A percentile compares a stretch with the other conserved stretches of the same genome.
Conservation (phyloP, 1,139 yeast genomes). For the Kazachstania sp. region DNA sequence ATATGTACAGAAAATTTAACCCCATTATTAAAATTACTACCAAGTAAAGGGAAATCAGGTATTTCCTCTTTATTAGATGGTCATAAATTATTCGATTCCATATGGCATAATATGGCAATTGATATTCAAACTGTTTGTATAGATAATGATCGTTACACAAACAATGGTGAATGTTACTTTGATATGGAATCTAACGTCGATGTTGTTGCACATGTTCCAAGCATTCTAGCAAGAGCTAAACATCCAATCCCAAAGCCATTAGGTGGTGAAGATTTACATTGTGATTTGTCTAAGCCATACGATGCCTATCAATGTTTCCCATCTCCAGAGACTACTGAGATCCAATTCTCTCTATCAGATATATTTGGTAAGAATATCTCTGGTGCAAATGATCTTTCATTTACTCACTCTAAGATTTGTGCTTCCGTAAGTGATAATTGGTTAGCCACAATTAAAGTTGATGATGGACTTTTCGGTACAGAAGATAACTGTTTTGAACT, state of each 20-base stretch:
- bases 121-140: constrained; percentile 61
- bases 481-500: constrained; percentile 34
- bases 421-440: constrained; percentile 41
- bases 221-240: constrained; percentile 51
- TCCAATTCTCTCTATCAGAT: constrained; percentile 50
- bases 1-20: constrained; percentile 96
- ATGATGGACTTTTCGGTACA: constrained; percentile 27
- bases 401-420: constrained; percentile 37
- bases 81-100: constrained; percentile 88
- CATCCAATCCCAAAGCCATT: constrained; percentile 78
- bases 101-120: constrained; percentile 91
- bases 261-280: constrained; percentile 56
- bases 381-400: constrained; percentile 54
- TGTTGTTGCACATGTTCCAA: constrained; percentile 63
- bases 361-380: constrained; percentile 60
- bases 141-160: constrained; percentile 9
- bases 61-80: constrained; percentile 81
- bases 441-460: constrained; percentile 33
- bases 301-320: constrained; percentile 76
- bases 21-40: constrained; percentile 81
- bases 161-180: constrained; percentile 37
- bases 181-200: constrained; percentile 64
- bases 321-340: constrained; percentile 43
- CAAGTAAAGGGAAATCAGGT: constrained; percentile 91
- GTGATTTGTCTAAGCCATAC: constrained; percentile 53